A percentile compares a stretch with the other conserved stretches of the same genome.
Evolutionary conservation across 257 asterid species (phyloP).

Genomic region (Cruciata laevipes): DNA sequence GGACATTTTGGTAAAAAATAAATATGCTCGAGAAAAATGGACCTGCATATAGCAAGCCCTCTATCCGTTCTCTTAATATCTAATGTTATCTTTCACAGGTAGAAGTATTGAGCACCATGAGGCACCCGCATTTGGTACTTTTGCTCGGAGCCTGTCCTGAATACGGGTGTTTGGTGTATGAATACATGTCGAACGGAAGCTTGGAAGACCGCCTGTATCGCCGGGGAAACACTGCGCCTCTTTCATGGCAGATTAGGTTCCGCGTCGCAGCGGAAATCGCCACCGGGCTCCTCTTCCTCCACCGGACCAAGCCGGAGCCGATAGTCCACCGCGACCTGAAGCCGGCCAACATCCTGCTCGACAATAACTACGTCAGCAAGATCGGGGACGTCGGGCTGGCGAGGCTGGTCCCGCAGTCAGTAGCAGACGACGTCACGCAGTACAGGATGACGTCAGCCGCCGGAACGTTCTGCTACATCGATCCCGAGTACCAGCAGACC

Average conservation of each 20-base stretch:
- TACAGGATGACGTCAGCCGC: conserved; percentile 84
- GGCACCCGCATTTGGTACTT: conserved; percentile 87
- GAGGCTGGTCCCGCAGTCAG: conserved; percentile 62
- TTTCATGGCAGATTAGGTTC: conserved; percentile 82
- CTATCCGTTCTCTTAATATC: no score
- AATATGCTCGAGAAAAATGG: no score
- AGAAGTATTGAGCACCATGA: conserved; percentile 76
- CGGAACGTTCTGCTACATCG: conserved; percentile 86
- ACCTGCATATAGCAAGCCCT: no score
- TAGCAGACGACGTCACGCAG: conserved; percentile 54
- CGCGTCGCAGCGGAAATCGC: conserved; percentile 73
- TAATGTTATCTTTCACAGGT: conserved; percentile 29
- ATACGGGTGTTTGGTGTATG: conserved; percentile 77
- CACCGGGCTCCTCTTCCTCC: conserved; percentile 75
- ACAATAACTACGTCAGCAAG: conserved; percentile 68
- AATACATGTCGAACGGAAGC: conserved; percentile 82
- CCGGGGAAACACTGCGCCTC: conserved; percentile 38
- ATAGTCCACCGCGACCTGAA: conserved; percentile 88
- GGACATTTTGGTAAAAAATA: no score
- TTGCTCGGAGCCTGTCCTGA: conserved; percentile 96
- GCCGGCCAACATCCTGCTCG: conserved; percentile 80
- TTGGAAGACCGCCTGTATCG: conserved; percentile 62
- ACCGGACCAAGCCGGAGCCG: conserved; percentile 86
- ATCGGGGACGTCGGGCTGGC: conserved; percentile 85
- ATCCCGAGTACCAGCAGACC: conserved; percentile 86